Percentiles rank a stretch among this genome's conserved stretches.
Evolutionary conservation across 2,329 filamentous ascomycete genomes (phyloP).

Genomic region (Phaeosphaeria sp.): DNA sequence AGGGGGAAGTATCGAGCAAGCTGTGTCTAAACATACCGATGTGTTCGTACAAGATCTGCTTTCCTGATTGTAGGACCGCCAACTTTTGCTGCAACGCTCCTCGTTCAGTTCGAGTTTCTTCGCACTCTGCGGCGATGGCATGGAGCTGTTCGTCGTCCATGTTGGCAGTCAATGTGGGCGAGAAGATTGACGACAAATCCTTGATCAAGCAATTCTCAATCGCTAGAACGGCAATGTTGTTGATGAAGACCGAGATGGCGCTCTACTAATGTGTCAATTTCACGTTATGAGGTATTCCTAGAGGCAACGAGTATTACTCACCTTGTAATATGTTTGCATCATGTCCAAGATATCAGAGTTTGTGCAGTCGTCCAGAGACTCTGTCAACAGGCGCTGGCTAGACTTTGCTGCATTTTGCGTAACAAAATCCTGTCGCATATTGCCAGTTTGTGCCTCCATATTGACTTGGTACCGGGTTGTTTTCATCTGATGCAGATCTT

Average conservation of each 20-base stretch:
- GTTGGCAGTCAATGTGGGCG: slow-evolving; percentile 17
- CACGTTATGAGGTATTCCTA: background rate
- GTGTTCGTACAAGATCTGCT: slow-evolving; percentile 21
- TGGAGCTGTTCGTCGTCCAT: slow-evolving; percentile 30
- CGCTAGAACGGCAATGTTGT: slow-evolving; percentile 32
- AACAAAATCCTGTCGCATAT: background rate
- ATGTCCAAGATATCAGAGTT: slow-evolving; percentile 34
- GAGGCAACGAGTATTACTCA: background rate
- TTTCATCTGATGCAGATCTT: slow-evolving; percentile 21
- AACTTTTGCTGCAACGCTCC: slow-evolving; percentile 18
- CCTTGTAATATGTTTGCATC: slow-evolving; percentile 37
- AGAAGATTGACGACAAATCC: slow-evolving; percentile 27
- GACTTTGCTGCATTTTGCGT: background rate
- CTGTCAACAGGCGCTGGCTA: slow-evolving; percentile 19
- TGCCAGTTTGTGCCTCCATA: background rate
- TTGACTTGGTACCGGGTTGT: slow-evolving; percentile 9
- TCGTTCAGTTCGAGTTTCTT: slow-evolving; percentile 24
- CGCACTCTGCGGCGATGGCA: slow-evolving; percentile 32
- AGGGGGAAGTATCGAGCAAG: no score
- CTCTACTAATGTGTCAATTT: slow-evolving; percentile 19
- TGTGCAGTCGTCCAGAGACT: slow-evolving; percentile 30
- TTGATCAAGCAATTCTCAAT: slow-evolving; percentile 35
- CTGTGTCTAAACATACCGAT: slow-evolving; percentile 18
- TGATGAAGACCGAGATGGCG: slow-evolving; percentile 33
- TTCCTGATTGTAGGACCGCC: slow-evolving; percentile 17